Evolutionary conservation across 2,329 filamentous ascomycete species (phyloP), one percentile per base, ranked within the genome.

Genomic region (Cladosporium sp.): DNA sequence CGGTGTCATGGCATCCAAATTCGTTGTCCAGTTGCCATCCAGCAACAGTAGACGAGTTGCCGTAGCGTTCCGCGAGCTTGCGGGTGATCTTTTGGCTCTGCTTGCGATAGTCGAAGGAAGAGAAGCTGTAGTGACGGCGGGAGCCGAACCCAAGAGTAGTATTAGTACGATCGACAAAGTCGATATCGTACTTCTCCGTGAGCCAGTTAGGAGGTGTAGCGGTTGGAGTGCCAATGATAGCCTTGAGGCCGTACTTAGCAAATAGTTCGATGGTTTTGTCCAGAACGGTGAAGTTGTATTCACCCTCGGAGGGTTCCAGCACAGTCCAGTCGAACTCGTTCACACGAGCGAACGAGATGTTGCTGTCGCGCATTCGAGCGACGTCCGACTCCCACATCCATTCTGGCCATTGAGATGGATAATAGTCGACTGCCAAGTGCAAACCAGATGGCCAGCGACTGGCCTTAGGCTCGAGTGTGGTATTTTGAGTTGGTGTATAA

Each of bases 21-120:
- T 72, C 71, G 26, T 72, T 72, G 60, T 72, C 71, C 3, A 72
- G 64, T 51, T 71, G 71, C 71, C 70, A 72, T 14, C 61, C 69
- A 38, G 68, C 66, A 7, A 71, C 67, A 36, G 59, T 61, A 7
- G 69, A 67, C 49, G 69, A 68, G 32, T 71, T 71, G 3, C 70
- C 71, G 58, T 72, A 72, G 26, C 71, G 66, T 38, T 71, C 49
- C n/a, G 70, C 71, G 7, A 72, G 69, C 28, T 71, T 68, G 18
- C 41, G 55, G 6, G 71, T 72, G n/a, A 72, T 72, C 49, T 66
- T 69, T 47, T 69, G 68, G 41, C 71, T 72, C 26, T 67, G 65
- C 44, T 65, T 66, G 18, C 71, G 69, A 60, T 72, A 71, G 26
- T 72, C 68, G 36, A 72, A 72, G 4, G 71, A 72, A 15, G 70